phyloP scores from a whole-genome alignment of 2,329 filamentous ascomycete species.

The Trichothecium roseum region DNA sequence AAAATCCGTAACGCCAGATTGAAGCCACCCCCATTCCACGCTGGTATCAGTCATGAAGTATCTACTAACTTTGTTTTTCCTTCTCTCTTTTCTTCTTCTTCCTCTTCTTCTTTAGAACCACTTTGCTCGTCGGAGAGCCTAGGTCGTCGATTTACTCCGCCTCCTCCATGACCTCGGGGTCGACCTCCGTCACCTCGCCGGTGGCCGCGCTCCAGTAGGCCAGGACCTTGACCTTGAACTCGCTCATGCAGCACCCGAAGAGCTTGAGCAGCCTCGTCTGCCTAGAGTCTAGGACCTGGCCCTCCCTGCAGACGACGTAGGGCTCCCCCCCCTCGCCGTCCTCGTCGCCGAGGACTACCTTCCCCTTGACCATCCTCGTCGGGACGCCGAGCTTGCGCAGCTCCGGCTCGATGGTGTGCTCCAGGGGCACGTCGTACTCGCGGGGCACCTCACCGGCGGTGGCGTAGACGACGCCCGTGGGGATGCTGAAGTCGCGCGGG shows the following conservation, averaged over 20 bases:
- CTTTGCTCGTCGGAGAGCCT: too few relatives aligned
- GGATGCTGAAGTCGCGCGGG: constrained; percentile 67
- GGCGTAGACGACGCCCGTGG: constrained; percentile 72
- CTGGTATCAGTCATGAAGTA: constrained; percentile 21
- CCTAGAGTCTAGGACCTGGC: constrained; percentile 75
- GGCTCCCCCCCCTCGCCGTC: constrained; percentile 37
- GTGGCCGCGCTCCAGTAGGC: constrained; percentile 60
- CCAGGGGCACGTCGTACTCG: constrained; percentile 77
- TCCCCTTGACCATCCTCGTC: constrained; percentile 78
- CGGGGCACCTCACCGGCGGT: constrained; percentile 68
- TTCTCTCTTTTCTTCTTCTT: constrained; percentile 2
- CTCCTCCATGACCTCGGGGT: constrained; percentile 26
- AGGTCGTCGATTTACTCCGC: too few relatives aligned
- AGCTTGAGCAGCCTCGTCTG: constrained; percentile 92
- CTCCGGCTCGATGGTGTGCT: constrained; percentile 83
- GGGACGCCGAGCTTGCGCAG: constrained; percentile 83
- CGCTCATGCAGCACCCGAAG: constrained; percentile 81
- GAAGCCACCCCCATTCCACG: constrained; percentile 12
- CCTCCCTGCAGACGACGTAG: constrained; percentile 78
- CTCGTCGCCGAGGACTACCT: constrained; percentile 59
- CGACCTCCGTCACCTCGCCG: constrained; percentile 47
- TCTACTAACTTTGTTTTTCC: constrained; percentile 10
- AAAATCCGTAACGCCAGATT: constrained; percentile 15
- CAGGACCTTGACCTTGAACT: constrained; percentile 75
- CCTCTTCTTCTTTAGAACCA: too few relatives aligned